Conservation (phyloP, 306 rosid genomes). For the Casuarina equisetifolia region DNA sequence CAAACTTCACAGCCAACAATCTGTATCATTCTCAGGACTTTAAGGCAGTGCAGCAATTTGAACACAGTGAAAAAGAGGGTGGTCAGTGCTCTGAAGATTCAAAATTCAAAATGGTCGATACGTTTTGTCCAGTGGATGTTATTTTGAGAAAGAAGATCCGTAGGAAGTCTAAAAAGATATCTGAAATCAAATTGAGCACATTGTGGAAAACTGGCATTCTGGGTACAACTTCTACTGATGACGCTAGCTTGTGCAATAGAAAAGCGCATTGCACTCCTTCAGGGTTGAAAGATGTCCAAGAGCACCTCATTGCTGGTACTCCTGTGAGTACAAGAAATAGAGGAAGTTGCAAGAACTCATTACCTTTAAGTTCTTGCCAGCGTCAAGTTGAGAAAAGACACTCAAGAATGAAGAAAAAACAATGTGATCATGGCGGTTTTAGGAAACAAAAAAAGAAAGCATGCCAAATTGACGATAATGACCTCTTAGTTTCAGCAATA, state of each 20-base stretch:
- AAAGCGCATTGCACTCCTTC: conserved; percentile 36
- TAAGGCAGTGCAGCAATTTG: conserved; percentile 31
- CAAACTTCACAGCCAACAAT: conserved; percentile 31
- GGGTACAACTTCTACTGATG: conserved; percentile 43
- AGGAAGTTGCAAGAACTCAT: conserved; percentile 35
- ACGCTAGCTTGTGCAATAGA: conserved; percentile 34
- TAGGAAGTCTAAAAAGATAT: conserved; percentile 79
- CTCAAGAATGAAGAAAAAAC: conserved; percentile 33
- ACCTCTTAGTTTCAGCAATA: conserved; percentile 84
- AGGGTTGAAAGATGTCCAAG: conserved; percentile 44
- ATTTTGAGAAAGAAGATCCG: conserved; percentile 59
- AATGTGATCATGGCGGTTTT: conserved; percentile 29
- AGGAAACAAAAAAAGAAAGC: conserved; percentile 47
- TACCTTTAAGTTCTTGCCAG: conserved; percentile 39
- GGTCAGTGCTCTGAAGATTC: conserved; percentile 39
- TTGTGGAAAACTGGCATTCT: conserved; percentile 38
- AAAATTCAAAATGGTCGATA: conserved; percentile 34
- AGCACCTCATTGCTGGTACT: conserved; percentile 30
- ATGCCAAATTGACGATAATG: conserved; percentile 87
- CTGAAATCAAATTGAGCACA: conserved; percentile 65
- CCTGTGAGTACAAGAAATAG: conserved; percentile 32
- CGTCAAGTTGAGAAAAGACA: conserved; percentile 42
- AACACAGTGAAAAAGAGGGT: conserved; percentile 38
- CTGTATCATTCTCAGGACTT: conserved; percentile 43
- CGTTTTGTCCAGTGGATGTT: conserved; percentile 43